Percentiles rank a stretch among this genome's conserved stretches.
Evolutionary conservation across 2,329 filamentous ascomycete species (phyloP).

Genomic region (Blumeriella jaapii): DNA sequence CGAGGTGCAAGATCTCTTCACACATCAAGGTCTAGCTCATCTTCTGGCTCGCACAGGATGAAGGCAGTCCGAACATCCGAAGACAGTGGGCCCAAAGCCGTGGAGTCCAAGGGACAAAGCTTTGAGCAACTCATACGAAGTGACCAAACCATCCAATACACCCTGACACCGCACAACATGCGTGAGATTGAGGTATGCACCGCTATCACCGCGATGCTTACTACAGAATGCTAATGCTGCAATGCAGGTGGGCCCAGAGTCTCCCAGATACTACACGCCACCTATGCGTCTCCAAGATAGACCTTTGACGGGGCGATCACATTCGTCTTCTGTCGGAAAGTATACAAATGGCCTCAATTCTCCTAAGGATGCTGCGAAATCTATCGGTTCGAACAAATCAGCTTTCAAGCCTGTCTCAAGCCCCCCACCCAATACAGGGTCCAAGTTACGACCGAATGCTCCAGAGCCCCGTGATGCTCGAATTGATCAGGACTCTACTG

Average conservation of each 20-base stretch:
- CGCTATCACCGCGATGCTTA: not conserved
- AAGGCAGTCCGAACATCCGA: slow-evolving; percentile 47
- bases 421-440: slow-evolving; percentile 12
- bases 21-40: slow-evolving; percentile 41
- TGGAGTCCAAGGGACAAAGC: slow-evolving; percentile 51
- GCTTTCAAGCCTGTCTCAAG: slow-evolving; percentile 10
- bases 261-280: slow-evolving; percentile 11
- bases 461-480: slow-evolving; percentile 58
- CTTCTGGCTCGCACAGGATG: slow-evolving; percentile 32
- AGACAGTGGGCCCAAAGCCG: slow-evolving; percentile 35
- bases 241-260: slow-evolving; percentile 13
- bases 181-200: slow-evolving; percentile 58
- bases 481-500: slow-evolving; percentile 56
- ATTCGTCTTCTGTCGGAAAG: slow-evolving; percentile 18
- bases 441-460: slow-evolving; percentile 17
- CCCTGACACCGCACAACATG: slow-evolving; percentile 69
- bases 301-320: slow-evolving; percentile 18
- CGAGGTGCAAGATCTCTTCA: slow-evolving; percentile 24
- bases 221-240: not conserved
- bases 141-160: slow-evolving; percentile 73
- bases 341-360: slow-evolving; percentile 17
- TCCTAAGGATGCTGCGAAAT: slow-evolving; percentile 9
- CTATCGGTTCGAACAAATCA: slow-evolving; percentile 9
- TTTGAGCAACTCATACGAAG: slow-evolving; percentile 75
- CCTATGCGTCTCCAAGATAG: slow-evolving; percentile 8